Evolutionary conservation across 2,329 filamentous ascomycete genomes (phyloP), one percentile per base, ranked within the genome.

Genomic region (Canariomyces notabilis): DNA sequence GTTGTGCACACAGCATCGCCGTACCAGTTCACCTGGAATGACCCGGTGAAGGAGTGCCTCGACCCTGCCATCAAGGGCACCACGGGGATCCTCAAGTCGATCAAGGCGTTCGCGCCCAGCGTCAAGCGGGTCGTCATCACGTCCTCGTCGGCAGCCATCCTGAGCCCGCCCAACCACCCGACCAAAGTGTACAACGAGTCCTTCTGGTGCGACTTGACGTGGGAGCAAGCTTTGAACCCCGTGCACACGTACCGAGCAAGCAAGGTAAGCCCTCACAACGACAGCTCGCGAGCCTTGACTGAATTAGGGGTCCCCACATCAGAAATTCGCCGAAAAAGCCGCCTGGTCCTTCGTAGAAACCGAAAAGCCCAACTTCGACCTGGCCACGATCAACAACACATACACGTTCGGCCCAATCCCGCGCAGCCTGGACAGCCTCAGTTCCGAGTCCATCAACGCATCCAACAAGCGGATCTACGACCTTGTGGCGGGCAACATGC

Each of bases 1-100:
- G 84, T 91, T 39, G 73, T 89, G 42, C 84, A 89, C 62, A 87
- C 84, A 5, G 84, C 85, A 2, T 83, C 78, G 0, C 86, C 87
- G 0, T 90, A 87, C 68, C 82, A 86, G 57, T 77, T 82, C 61
- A 80, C 81, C 39, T 74, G 83, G 37, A 74, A 77, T 3, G 69
- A 73, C 46, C 65, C 66, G 5, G 59, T 65, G 8, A 64, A 60
- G 15, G 73, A 76, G 35, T 67, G 81, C 19, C 66, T 81, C 8
- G 69, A 78, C 37, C 78, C 77, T 0, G 77, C 77, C 6, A 69
- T 82, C 37, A 69, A 72, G 14, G 76, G 76, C 8, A 78, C 75
- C 0, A 64, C 64, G 0, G 69, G 70, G 4, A 61, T 81, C 5
- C 64, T 81, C 4, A 62, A 67, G 34, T 75, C 76, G 0, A 64